A percentile compares a stretch with the other conserved stretches of the same genome.
Evolutionary conservation across 768 basidiomycete species (phyloP).

Genomic region (Pulveroboletus sp.): DNA sequence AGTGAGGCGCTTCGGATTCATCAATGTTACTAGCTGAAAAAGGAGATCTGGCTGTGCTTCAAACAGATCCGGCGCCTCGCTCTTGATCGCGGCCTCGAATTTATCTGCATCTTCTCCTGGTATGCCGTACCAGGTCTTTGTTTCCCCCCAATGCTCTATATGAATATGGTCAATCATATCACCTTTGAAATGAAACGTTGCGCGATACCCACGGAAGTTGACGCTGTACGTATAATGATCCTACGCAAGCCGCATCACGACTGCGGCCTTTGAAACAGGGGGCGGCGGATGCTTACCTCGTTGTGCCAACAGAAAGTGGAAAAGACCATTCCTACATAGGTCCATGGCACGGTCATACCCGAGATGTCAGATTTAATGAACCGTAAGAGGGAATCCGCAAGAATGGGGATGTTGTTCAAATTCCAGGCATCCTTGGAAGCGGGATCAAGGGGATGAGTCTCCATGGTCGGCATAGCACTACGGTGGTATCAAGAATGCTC

Average conservation of each 20-base stretch:
- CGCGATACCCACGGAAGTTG: slow-evolving; percentile 69
- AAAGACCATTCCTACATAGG: slow-evolving; percentile 98
- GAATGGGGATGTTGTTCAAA: slow-evolving; percentile 93
- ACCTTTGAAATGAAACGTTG: slow-evolving; percentile 14
- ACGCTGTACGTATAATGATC: slow-evolving; percentile 98
- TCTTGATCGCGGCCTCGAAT: slow-evolving; percentile 93
- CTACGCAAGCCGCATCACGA: slow-evolving; percentile 36
- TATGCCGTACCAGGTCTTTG: slow-evolving; percentile 99
- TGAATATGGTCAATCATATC: slow-evolving; percentile 24
- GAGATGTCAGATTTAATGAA: slow-evolving; percentile 99
- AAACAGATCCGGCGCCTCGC: slow-evolving; percentile 95
- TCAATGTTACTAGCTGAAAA: slow-evolving; percentile 95
- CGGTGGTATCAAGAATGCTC: slow-evolving; percentile 12
- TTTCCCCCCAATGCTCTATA: slow-evolving; percentile 97
- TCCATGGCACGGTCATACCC: slow-evolving; percentile 99
- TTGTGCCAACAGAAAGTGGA: slow-evolving; percentile 99
- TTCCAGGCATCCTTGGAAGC: slow-evolving; percentile 96
- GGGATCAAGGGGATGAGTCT: slow-evolving; percentile 83
- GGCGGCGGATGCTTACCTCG: slow-evolving; percentile 51
- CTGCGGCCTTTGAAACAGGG: slow-evolving; percentile 18
- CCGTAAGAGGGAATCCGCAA: slow-evolving; percentile 87
- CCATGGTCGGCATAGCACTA: slow-evolving; percentile 93
- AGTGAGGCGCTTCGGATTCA: slow-evolving; percentile 85
- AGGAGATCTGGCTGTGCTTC: slow-evolving; percentile 96
- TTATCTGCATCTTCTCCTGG: slow-evolving; percentile 94